Conservation (phyloP, 2,329 filamentous ascomycete genomes). For the Penicillium sp. region DNA sequence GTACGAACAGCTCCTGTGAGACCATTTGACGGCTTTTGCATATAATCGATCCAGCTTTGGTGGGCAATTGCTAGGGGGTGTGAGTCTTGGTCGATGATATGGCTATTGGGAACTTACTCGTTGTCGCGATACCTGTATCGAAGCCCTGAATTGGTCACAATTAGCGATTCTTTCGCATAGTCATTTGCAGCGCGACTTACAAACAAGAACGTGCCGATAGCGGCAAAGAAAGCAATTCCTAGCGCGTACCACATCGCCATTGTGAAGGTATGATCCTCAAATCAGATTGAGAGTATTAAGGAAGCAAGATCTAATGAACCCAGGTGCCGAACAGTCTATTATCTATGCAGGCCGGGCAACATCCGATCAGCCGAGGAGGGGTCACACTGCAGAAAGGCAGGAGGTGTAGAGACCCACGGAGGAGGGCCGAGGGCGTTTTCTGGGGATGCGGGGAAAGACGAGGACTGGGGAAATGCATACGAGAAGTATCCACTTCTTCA, state of each 20-base stretch:
- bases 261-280: slow-evolving; percentile 17
- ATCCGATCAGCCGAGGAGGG: slow-evolving; percentile 22
- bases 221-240: slow-evolving; percentile 57
- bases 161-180: not conserved
- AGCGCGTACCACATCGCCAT: slow-evolving; percentile 51
- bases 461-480: slow-evolving; percentile 15
- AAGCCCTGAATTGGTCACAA: slow-evolving; percentile 49
- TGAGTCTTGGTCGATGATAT: not conserved
- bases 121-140: slow-evolving; percentile 62
- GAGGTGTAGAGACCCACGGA: slow-evolving; percentile 18
- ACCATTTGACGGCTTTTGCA: slow-evolving; percentile 56
- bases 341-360: slow-evolving; percentile 11
- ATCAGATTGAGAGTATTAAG: not conserved
- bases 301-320: not conserved
- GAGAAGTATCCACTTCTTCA: not conserved
- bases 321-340: not conserved
- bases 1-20: slow-evolving; percentile 54
- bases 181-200: slow-evolving; percentile 38
- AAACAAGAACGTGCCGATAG: slow-evolving; percentile 61
- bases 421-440: slow-evolving; percentile 26
- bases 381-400: slow-evolving; percentile 13
- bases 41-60: slow-evolving; percentile 61
- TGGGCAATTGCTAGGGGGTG: slow-evolving; percentile 55
- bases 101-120: slow-evolving; percentile 44
- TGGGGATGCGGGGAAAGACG: slow-evolving; percentile 21